A percentile compares a stretch with the other conserved stretches of the same genome.
phyloP scores from a whole-genome alignment of 2,329 filamentous ascomycete species.

The Fusarium sororula region DNA sequence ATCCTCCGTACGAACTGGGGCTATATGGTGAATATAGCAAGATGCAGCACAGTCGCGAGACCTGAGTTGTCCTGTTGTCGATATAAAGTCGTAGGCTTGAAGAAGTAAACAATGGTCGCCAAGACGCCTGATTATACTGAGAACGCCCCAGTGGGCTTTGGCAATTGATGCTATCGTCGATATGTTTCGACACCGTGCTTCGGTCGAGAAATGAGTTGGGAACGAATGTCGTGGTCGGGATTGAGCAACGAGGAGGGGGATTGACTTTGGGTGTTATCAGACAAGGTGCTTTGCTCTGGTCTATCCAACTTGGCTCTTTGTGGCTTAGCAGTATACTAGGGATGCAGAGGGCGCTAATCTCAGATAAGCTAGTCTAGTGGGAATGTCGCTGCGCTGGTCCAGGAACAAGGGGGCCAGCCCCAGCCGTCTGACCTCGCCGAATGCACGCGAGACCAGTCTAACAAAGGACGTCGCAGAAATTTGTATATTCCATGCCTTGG shows the following conservation, averaged over 20 bases:
- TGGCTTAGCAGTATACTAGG: constrained; percentile 33
- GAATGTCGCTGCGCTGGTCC: constrained; percentile 20
- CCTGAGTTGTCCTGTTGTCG: background rate
- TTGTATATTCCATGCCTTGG: constrained; percentile 2
- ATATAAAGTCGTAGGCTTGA: background rate
- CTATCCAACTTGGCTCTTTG: constrained; percentile 32
- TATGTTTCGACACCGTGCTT: constrained; percentile 3
- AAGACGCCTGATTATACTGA: background rate
- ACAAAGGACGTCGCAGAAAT: constrained; percentile 11
- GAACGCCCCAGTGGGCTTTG: background rate
- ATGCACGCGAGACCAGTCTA: background rate
- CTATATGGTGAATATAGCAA: constrained; percentile 10
- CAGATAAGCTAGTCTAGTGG: constrained; percentile 8
- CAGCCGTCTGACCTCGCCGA: constrained; percentile 1
- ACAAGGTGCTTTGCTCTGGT: constrained; percentile 17
- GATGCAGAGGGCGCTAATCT: constrained; percentile 26
- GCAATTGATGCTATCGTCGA: background rate
- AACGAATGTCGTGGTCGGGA: constrained; percentile 28
- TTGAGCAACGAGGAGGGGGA: constrained; percentile 29
- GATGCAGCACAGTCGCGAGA: constrained; percentile 24
- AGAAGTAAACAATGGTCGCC: background rate
- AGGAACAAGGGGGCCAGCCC: constrained; percentile 27
- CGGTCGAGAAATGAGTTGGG: constrained; percentile 5
- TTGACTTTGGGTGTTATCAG: constrained; percentile 28
- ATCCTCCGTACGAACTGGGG: background rate